Conservation (phyloP, 1,284 basidiomycete genomes). For the Veloboletus limbatus region DNA sequence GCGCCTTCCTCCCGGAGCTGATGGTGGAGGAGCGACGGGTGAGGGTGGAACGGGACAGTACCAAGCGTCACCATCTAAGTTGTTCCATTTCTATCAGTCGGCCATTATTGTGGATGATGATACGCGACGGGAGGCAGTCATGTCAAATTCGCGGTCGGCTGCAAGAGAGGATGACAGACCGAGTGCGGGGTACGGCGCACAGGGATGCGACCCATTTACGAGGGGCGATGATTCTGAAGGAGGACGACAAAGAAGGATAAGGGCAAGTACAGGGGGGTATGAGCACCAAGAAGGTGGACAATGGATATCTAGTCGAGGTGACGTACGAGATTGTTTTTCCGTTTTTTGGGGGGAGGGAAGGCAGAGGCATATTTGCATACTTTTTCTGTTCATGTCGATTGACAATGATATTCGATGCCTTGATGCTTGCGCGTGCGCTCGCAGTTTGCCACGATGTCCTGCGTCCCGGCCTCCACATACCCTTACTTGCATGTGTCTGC, state of each 20-base stretch:
- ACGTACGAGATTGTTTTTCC: conserved; percentile 26
- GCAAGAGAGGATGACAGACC: conserved; percentile 49
- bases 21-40: neutral
- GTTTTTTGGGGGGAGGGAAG: too few relatives aligned
- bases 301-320: conserved; percentile 77
- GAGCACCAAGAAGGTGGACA: conserved; percentile 53
- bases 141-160: conserved; percentile 72
- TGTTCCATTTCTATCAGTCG: conserved; percentile 64
- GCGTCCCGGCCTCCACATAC: too few relatives aligned
- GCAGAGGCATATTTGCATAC: too few relatives aligned
- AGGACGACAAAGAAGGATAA: conserved; percentile 13
- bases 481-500: too few relatives aligned
- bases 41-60: conserved; percentile 29
- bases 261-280: conserved; percentile 32
- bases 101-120: conserved; percentile 61
- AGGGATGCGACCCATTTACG: conserved; percentile 60
- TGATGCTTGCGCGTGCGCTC: too few relatives aligned
- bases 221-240: conserved; percentile 21
- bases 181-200: conserved; percentile 42
- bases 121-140: conserved; percentile 63
- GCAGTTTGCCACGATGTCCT: too few relatives aligned
- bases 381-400: too few relatives aligned
- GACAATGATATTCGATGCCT: too few relatives aligned
- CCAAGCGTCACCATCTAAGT: conserved; percentile 58
- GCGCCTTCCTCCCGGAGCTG: neutral